A percentile compares a stretch with the other conserved stretches of the same genome.
Conservation (phyloP, 2,329 filamentous ascomycete species). For the Pseudogymnoascus sp. region DNA sequence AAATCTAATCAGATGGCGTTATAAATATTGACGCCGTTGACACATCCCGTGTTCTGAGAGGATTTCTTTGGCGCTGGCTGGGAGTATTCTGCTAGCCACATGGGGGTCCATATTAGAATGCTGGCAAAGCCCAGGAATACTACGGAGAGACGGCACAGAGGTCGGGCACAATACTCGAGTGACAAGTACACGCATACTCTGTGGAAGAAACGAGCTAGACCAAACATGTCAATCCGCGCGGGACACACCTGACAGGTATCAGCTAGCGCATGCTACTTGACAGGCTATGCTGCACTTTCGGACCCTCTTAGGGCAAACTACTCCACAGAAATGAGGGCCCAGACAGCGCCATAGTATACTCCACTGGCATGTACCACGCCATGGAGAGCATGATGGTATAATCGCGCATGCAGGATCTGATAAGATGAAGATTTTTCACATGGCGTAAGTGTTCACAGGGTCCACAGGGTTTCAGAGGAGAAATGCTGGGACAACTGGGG, state of each 20-base stretch:
- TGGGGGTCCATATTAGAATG: neutral
- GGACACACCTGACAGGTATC: neutral
- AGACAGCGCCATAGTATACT: neutral
- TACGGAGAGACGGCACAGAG: neutral
- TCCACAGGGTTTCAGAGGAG: neutral
- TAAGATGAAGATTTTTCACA: conserved; percentile 6
- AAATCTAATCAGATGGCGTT: conserved; percentile 7
- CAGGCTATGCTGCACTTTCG: neutral
- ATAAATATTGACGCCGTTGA: neutral
- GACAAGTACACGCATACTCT: neutral
- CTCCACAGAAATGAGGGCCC: neutral
- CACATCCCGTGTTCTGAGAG: neutral
- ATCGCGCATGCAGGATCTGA: conserved; percentile 4
- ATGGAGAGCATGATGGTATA: neutral
- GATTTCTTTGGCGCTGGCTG: neutral
- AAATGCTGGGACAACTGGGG: neutral
- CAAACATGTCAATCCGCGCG: neutral
- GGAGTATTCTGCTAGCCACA: neutral
- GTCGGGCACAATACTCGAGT: neutral
- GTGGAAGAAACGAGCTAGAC: neutral
- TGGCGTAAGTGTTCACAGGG: neutral
- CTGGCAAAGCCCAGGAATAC: neutral
- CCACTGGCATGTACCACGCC: neutral
- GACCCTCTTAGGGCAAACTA: neutral
- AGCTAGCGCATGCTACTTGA: neutral